These are phyloP conservation scores for Knufia fluminis DNA, from an alignment of 2,329 filamentous ascomycete species.

Conservation along the genomic window DNA sequence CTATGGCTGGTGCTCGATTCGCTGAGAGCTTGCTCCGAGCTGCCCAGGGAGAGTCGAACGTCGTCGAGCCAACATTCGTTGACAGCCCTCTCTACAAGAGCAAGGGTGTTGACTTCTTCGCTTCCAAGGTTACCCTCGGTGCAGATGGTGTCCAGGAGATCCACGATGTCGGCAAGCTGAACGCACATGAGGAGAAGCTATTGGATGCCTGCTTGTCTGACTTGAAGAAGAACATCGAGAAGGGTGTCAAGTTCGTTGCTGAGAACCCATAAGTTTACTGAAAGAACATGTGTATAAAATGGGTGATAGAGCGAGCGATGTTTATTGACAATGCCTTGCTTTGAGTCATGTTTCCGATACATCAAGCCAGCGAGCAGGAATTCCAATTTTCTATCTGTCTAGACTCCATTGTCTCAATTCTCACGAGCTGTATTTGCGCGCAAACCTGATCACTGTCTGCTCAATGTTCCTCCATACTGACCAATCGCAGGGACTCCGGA, in stretches of 20 bases:
- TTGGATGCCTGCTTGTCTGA: slow-evolving; percentile 71
- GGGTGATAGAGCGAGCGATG: not conserved
- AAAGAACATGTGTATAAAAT: slow-evolving; percentile 2
- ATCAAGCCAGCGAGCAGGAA: slow-evolving; percentile 6
- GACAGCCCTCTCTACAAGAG: slow-evolving; percentile 98
- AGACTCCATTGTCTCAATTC: too few species aligned
- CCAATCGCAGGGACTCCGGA: too few species aligned
- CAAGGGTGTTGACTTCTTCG: slow-evolving; percentile 95
- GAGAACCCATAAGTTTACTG: slow-evolving; percentile 41
- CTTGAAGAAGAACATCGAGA: slow-evolving; percentile 71
- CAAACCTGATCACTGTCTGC: too few species aligned
- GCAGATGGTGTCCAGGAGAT: slow-evolving; percentile 95
- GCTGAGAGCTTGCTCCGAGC: slow-evolving; percentile 92
- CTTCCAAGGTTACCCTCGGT: slow-evolving; percentile 89
- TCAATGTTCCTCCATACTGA: too few species aligned
- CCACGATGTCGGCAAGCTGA: slow-evolving; percentile 73
- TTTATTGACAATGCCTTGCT: not conserved
- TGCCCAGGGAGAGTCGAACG: slow-evolving; percentile 83
- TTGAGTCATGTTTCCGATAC: not conserved
- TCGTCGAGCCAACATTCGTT: slow-evolving; percentile 93
- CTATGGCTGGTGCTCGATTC: slow-evolving; percentile 78
- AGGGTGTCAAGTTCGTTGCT: slow-evolving; percentile 65
- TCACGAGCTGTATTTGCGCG: too few species aligned
- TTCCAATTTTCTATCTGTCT: not conserved
- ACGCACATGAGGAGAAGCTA: slow-evolving; percentile 78